Evolutionary conservation across 257 asterid genomes (phyloP), one percentile per base, ranked within the genome.

Genomic region (Leonotis leonurus): DNA sequence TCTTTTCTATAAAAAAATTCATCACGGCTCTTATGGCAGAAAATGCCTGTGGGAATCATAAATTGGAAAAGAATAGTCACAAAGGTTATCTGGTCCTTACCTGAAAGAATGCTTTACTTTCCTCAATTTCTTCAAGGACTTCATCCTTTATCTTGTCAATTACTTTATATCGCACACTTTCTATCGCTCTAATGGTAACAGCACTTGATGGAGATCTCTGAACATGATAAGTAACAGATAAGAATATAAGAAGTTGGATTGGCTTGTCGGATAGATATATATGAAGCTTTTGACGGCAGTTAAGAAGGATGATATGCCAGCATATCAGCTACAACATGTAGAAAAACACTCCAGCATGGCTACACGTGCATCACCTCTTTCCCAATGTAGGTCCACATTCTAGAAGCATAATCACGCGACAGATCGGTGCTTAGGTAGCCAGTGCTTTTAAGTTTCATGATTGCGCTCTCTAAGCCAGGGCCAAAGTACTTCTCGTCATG

Each of bases 21-120:
- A 52, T 27, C 22, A 37, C 26, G 11, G 5, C 11, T 26, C 21
- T 49, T 26, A 7, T 5, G 58, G 37, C 1, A n/a, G 30, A n/a
- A 6, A 26, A 27, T 7, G 21, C 27, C 25, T 3, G 7, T 50
- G 35, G 33, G 32, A 26, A 52, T 44, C 16, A 54, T n/a, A 14
- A 51, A 39, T 0, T 27, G 14, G 48, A n/a, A 43, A 56, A 5
- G 25, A 40, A 52, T 37, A 10, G 24, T 11, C 53, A 63, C 29
- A 59, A 56, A 70, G 37, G 43, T 14, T 35, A 51, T 60, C 52
- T 14, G 60, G 41, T 58, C 26, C 71, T 70, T 62, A 86, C 98
- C 95, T 92, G 97, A 77, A 92, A 92, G 81, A 92, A 88, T 68
- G 97, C 93, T 79, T 65, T 83, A 85, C 97, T 88, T 73, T 92